These are phyloP conservation scores for Spathaspora passalidarum DNA, from an alignment of 805 yeast genomes.

Conservation along the genomic window DNA sequence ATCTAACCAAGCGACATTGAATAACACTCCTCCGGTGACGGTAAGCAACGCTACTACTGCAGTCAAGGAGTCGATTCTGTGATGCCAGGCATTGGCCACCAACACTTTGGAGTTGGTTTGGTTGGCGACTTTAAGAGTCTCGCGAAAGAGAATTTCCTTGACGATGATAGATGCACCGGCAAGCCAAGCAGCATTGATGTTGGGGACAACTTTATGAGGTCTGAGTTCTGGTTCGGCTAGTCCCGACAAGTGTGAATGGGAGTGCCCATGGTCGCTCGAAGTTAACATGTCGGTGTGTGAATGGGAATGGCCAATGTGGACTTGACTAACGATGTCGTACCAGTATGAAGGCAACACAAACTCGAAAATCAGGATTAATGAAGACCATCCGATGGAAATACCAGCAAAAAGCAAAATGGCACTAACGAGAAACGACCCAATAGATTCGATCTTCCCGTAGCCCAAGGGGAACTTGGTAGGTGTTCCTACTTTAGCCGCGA, in stretches of 20 bases:
- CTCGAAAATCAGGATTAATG: conserved; percentile 64
- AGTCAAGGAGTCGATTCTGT: conserved; percentile 89
- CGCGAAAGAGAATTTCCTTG: conserved; percentile 84
- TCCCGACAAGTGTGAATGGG: conserved; percentile 30
- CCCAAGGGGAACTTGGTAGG: conserved; percentile 79
- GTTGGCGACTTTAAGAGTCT: conserved; percentile 78
- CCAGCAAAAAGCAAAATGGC: conserved; percentile 85
- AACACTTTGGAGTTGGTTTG: conserved; percentile 81
- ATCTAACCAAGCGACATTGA: conserved; percentile 80
- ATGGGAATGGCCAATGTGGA: conserved; percentile 53
- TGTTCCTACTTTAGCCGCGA: conserved; percentile 53
- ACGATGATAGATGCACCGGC: conserved; percentile 85
- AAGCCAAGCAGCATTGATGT: conserved; percentile 93
- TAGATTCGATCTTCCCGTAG: conserved; percentile 87
- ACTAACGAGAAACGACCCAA: conserved; percentile 88
- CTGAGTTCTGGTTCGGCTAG: conserved; percentile 12
- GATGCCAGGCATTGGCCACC: conserved; percentile 98
- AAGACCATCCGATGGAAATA: conserved; percentile 83
- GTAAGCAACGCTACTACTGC: conserved; percentile 87
- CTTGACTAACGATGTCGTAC: conserved; percentile 49
- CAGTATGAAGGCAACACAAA: conserved; percentile 63
- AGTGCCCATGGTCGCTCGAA: conserved; percentile 11
- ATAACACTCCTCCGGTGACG: conserved; percentile 78
- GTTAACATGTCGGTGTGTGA: conserved; percentile 33
- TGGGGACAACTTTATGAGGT: conserved; percentile 27